Evolutionary conservation across 164 flowering plant genomes (phyloP).

Genomic region (Tetrastigma voinierianum): DNA sequence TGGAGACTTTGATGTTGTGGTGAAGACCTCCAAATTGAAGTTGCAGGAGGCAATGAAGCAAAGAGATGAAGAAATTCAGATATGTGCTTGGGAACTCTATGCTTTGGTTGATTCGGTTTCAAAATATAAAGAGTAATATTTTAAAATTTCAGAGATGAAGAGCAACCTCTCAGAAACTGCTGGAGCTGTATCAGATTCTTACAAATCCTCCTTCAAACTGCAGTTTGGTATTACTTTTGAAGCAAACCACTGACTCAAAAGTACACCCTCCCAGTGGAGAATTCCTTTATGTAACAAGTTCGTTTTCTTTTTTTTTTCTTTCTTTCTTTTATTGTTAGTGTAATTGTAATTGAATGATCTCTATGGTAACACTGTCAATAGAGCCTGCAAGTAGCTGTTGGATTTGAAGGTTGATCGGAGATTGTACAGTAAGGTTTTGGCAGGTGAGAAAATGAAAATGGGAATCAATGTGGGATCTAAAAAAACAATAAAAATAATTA

Average conservation of each 20-base stretch:
- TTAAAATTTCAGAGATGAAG: conserved; percentile 53
- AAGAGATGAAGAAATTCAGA: conserved; percentile 62
- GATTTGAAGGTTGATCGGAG: no score
- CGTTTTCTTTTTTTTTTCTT: no score
- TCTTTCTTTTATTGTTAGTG: no score
- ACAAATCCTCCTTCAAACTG: conserved; percentile 37
- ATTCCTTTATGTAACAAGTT: no score
- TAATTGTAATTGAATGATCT: no score
- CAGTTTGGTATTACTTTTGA: background rate
- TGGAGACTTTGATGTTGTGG: conserved; percentile 6
- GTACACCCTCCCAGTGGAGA: no score
- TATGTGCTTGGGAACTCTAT: conserved; percentile 58
- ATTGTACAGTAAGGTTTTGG: no score
- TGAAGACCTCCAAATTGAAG: conserved; percentile 45
- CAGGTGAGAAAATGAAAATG: no score
- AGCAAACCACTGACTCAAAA: conserved; percentile 1
- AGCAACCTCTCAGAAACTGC: conserved; percentile 45
- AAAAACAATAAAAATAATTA: no score
- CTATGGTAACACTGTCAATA: no score
- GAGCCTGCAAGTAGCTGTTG: no score
- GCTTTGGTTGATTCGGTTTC: conserved; percentile 62
- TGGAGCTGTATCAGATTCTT: conserved; percentile 35
- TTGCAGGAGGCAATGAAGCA: conserved; percentile 48
- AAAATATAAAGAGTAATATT: conserved; percentile 59
- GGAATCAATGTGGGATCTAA: no score